These are phyloP conservation scores for Mycena sp. DNA, from an alignment of 1,284 basidiomycete species.

Conservation along the genomic window DNA sequence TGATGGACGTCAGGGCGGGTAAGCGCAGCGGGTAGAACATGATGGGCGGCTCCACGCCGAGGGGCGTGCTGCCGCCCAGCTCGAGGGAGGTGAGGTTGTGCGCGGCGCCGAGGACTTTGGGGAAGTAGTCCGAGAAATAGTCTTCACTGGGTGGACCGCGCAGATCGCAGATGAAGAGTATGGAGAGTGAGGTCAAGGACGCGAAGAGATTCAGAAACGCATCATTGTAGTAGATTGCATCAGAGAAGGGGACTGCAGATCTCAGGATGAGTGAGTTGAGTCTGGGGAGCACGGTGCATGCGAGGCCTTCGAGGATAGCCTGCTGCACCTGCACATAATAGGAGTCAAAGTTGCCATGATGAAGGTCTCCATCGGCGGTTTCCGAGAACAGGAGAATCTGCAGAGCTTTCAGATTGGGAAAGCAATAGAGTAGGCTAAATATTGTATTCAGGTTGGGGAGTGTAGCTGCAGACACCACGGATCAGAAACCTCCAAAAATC, in stretches of 20 bases:
- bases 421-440: slow-evolving; percentile 9
- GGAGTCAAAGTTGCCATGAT: slow-evolving; percentile 3
- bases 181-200: slow-evolving; percentile 6
- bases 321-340: slow-evolving; percentile 21
- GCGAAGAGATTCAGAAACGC: slow-evolving; percentile 12
- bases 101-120: neutral
- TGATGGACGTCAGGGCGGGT: neutral
- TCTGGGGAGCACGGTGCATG: neutral
- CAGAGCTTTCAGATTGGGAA: slow-evolving; percentile 9
- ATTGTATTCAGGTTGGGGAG: neutral
- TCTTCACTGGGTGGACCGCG: neutral
- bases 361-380: neutral
- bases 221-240: neutral
- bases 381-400: slow-evolving; percentile 3
- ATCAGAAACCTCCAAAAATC: neutral
- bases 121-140: neutral
- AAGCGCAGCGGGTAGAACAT: neutral
- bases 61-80: neutral
- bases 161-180: neutral
- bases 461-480: slow-evolving; percentile 5
- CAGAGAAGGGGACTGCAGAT: neutral
- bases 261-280: slow-evolving; percentile 1
- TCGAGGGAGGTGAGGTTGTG: slow-evolving; percentile 18
- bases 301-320: neutral
- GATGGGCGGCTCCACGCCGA: neutral